A percentile compares a stretch with the other conserved stretches of the same genome.
Conservation (phyloP, 139 green algal genomes). For the Chlamydomonas schloesseri region DNA sequence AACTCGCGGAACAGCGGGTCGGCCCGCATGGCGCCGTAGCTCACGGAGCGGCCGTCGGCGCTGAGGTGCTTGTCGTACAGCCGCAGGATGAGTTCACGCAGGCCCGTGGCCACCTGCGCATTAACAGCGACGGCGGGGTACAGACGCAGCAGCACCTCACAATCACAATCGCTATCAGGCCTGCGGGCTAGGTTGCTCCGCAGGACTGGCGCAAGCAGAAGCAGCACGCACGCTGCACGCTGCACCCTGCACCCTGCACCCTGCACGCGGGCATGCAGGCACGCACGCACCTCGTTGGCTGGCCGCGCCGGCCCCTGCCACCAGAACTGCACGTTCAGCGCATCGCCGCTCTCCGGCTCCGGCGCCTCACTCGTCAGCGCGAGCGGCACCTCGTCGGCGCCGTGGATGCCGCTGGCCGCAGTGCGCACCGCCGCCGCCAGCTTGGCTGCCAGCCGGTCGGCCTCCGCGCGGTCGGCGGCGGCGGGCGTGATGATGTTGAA, state of each 20-base stretch:
- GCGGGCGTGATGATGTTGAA: constrained; percentile 41
- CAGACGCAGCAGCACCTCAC: too few relatives aligned
- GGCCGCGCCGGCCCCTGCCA: constrained; percentile 70
- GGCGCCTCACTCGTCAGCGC: constrained; percentile 45
- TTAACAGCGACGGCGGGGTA: too few relatives aligned
- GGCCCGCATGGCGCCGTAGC: constrained; percentile 71
- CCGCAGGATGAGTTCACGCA: constrained; percentile 75
- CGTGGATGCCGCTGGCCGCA: neutral
- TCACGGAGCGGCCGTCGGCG: constrained; percentile 71
- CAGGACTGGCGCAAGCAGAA: too few relatives aligned
- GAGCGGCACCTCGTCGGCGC: neutral
- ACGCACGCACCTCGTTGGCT: constrained; percentile 52
- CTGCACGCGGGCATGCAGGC: neutral
- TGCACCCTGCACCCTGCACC: too few relatives aligned
- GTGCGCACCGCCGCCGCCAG: neutral
- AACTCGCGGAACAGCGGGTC: constrained; percentile 77
- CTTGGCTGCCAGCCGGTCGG: neutral
- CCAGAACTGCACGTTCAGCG: constrained; percentile 71
- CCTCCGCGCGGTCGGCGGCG: neutral
- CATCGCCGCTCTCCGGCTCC: constrained; percentile 34
- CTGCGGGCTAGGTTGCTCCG: too few relatives aligned
- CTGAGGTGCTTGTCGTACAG: constrained; percentile 86
- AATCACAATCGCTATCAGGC: too few relatives aligned
- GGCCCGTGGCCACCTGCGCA: constrained; percentile 69
- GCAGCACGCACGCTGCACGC: too few relatives aligned